A percentile compares a stretch with the other conserved stretches of the same genome.
Evolutionary conservation across 345 rosid genomes (phyloP).

Genomic region (Erodium maritimum): DNA sequence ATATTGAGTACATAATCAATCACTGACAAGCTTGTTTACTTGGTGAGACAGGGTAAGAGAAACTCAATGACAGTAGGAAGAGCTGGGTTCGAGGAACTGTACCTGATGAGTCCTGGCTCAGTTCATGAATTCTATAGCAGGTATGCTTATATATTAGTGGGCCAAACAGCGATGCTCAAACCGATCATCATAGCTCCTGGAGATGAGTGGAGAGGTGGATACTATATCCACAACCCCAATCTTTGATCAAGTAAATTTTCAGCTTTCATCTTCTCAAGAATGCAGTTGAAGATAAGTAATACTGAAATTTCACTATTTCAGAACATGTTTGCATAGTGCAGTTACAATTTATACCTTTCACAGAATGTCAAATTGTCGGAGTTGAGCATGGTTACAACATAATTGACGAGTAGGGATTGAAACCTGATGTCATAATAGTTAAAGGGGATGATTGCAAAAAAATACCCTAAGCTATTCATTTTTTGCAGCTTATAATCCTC

Average conservation of each 20-base stretch:
- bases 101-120: constrained; percentile 79
- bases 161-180: constrained; percentile 51
- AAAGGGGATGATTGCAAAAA: too few species aligned
- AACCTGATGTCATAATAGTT: too few species aligned
- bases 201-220: constrained; percentile 56
- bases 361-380: too few species aligned
- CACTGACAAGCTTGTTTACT: constrained; percentile 1
- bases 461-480: too few species aligned
- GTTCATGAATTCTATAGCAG: constrained; percentile 48
- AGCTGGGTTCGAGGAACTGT: constrained; percentile 62
- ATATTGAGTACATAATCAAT: background rate
- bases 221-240: constrained; percentile 68
- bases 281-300: background rate
- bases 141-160: constrained; percentile 62
- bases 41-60: constrained; percentile 58
- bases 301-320: background rate
- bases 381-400: too few species aligned
- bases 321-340: background rate
- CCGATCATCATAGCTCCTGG: constrained; percentile 50
- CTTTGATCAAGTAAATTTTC: constrained; percentile 8
- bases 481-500: too few species aligned
- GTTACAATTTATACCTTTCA: too few species aligned
- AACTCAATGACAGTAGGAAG: constrained; percentile 63
- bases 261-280: background rate
- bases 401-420: too few species aligned